Evolutionary conservation across 2,329 filamentous ascomycete genomes (phyloP).

Genomic region (Xylariaceae sp.): DNA sequence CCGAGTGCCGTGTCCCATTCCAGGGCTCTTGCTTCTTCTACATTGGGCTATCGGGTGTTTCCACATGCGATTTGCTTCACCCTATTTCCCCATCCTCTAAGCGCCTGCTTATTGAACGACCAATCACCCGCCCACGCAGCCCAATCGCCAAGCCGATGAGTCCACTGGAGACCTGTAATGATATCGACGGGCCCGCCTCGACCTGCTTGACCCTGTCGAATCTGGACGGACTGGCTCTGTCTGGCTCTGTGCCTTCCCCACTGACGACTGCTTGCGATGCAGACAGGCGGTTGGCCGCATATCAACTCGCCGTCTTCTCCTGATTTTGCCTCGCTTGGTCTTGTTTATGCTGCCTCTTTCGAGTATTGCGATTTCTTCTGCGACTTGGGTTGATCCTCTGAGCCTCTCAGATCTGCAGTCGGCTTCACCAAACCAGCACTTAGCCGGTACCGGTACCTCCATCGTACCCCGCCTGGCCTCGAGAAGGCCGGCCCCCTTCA

Average conservation of each 20-base stretch:
- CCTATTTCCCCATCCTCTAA: constrained; percentile 19
- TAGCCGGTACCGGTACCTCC: background rate
- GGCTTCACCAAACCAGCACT: background rate
- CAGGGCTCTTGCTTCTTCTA: background rate
- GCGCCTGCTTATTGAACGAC: constrained; percentile 16
- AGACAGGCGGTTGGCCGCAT: constrained; percentile 21
- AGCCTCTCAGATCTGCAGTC: constrained; percentile 4
- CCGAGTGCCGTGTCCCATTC: background rate
- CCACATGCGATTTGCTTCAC: constrained; percentile 18
- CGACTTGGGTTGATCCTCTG: constrained; percentile 3
- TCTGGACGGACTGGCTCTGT: constrained; percentile 1
- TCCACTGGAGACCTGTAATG: constrained; percentile 18
- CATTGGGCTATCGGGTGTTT: constrained; percentile 25
- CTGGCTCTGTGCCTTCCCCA: constrained; percentile 1
- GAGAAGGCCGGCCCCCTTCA: constrained; percentile 14
- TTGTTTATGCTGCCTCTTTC: constrained; percentile 6
- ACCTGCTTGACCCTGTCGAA: constrained; percentile 1
- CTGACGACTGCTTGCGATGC: constrained; percentile 14
- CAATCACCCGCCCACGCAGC: constrained; percentile 19
- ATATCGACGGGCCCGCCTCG: constrained; percentile 4
- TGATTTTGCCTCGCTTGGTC: constrained; percentile 18
- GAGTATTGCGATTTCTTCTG: constrained; percentile 7
- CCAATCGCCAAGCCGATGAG: constrained; percentile 18
- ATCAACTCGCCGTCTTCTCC: constrained; percentile 17
- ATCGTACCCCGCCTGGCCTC: constrained; percentile 24